Conservation (phyloP, 257 asterid genomes). For the Solanum acaule region DNA sequence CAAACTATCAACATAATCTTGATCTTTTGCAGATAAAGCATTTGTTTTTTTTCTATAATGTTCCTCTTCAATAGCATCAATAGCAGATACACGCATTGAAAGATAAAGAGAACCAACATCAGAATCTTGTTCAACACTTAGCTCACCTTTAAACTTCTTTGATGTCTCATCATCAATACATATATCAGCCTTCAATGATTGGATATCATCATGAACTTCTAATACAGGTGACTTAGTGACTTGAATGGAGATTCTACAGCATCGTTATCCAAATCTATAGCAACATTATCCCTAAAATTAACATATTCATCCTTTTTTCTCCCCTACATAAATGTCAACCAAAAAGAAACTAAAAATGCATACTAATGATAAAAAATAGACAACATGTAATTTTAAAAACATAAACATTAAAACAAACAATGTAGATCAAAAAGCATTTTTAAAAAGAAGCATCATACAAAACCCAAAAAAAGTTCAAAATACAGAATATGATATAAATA, state of each 20-base stretch:
- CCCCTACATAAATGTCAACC: neutral
- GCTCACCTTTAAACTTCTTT: neutral
- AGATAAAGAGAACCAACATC: neutral
- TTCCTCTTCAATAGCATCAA: neutral
- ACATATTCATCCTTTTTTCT: neutral
- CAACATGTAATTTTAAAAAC: neutral
- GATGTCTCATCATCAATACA: neutral
- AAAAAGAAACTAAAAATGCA: too few species aligned
- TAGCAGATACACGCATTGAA: neutral
- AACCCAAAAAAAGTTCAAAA: too few species aligned
- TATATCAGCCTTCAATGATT: too few species aligned
- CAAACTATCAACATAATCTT: neutral
- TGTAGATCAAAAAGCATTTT: too few species aligned
- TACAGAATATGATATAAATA: too few species aligned
- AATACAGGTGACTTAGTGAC: too few species aligned
- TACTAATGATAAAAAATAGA: neutral
- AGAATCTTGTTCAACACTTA: neutral
- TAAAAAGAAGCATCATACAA: too few species aligned
- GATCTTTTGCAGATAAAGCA: neutral
- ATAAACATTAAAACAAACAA: neutral
- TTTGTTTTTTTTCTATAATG: neutral
- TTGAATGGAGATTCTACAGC: neutral
- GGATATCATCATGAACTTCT: too few species aligned
- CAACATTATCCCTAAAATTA: too few species aligned
- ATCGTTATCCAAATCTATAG: neutral